Percentiles rank a stretch among this genome's conserved stretches.
phyloP scores from a whole-genome alignment of 129 eudicot species.

The Glebionis coronaria region DNA sequence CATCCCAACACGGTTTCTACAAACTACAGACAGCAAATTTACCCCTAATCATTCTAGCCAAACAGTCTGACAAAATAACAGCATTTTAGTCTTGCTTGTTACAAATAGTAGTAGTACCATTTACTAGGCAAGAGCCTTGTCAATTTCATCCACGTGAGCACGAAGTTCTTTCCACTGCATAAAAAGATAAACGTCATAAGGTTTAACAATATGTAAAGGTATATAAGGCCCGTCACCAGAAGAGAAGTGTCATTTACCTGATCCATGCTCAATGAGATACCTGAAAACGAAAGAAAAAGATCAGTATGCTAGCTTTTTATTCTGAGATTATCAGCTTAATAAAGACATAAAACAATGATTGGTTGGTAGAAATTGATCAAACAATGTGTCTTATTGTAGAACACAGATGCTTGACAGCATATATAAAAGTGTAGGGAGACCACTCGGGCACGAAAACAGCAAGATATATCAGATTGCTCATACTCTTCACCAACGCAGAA shows the following conservation, averaged over 20 bases:
- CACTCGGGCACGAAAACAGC: no score
- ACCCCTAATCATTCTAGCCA: background rate
- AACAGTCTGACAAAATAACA: background rate
- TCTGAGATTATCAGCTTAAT: background rate
- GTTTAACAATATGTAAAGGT: no score
- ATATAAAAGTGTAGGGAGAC: no score
- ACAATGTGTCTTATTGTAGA: no score
- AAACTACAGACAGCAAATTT: slow-evolving; percentile 7
- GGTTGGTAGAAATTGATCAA: no score
- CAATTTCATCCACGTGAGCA: slow-evolving; percentile 66
- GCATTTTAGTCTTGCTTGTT: slow-evolving; percentile 15
- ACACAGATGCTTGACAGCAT: no score
- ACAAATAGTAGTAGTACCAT: slow-evolving; percentile 6
- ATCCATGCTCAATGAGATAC: slow-evolving; percentile 64
- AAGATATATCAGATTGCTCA: no score
- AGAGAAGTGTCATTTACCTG: slow-evolving; percentile 36
- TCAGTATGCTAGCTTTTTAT: slow-evolving; percentile 14
- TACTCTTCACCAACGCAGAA: no score
- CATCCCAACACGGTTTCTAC: background rate
- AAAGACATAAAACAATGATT: background rate
- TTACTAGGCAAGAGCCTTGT: slow-evolving; percentile 55
- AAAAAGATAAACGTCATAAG: background rate
- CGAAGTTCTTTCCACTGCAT: slow-evolving; percentile 73
- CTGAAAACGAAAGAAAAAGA: slow-evolving; percentile 34
- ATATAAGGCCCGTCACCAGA: background rate